Conservation (phyloP, 2,329 filamentous ascomycete species). For the Chrysoporthe austroafricana region DNA sequence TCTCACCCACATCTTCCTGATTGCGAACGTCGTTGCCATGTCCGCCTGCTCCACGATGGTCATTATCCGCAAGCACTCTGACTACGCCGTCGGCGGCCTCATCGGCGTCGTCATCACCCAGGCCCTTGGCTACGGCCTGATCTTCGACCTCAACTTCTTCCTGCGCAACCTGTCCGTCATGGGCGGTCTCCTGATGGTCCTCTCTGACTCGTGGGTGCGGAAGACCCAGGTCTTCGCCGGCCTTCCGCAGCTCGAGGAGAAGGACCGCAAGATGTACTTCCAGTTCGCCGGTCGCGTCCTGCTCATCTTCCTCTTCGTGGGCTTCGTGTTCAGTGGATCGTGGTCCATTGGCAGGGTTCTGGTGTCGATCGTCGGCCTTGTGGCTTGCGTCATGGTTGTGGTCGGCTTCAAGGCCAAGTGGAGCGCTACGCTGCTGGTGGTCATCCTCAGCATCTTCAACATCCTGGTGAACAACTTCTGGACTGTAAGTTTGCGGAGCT, state of each 20-base stretch:
- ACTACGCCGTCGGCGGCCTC: slow-evolving; percentile 88
- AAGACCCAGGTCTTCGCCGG: slow-evolving; percentile 97
- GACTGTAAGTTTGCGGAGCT: slow-evolving; percentile 73
- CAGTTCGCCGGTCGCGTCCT: slow-evolving; percentile 95
- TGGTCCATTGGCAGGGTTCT: slow-evolving; percentile 89
- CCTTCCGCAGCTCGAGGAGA: slow-evolving; percentile 92
- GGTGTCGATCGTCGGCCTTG: slow-evolving; percentile 81
- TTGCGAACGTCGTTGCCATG: slow-evolving; percentile 91
- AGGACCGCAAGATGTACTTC: slow-evolving; percentile 99
- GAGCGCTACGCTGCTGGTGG: slow-evolving; percentile 91
- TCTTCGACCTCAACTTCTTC: slow-evolving; percentile 99
- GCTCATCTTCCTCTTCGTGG: slow-evolving; percentile 95
- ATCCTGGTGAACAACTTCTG: slow-evolving; percentile 99
- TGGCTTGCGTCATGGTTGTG: slow-evolving; percentile 97
- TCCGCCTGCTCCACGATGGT: slow-evolving; percentile 78
- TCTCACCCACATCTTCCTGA: slow-evolving; percentile 89
- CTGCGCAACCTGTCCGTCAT: slow-evolving; percentile 97
- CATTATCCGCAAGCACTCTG: slow-evolving; percentile 89
- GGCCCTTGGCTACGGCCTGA: slow-evolving; percentile 93
- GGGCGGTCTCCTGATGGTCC: slow-evolving; percentile 95
- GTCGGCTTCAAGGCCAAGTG: slow-evolving; percentile 99
- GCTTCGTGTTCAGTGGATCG: slow-evolving; percentile 92
- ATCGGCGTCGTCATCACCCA: slow-evolving; percentile 91
- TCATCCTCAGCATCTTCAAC: slow-evolving; percentile 96
- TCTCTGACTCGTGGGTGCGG: slow-evolving; percentile 96